A percentile compares a stretch with the other conserved stretches of the same genome.
Evolutionary conservation across 805 yeast genomes (phyloP).

Genomic region (Barnettozyma sp.): DNA sequence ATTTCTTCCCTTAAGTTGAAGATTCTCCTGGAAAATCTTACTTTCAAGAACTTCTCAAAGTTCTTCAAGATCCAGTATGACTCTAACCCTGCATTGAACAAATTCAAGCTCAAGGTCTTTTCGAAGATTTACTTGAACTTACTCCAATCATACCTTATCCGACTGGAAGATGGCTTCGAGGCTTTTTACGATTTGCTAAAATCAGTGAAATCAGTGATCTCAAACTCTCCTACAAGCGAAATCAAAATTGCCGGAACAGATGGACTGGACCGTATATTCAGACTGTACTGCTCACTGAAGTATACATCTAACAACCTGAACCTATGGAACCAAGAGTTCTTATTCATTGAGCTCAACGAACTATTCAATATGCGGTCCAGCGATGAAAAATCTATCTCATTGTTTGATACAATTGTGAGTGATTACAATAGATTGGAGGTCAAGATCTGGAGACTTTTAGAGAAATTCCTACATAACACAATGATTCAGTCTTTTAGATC

Average conservation of each 20-base stretch:
- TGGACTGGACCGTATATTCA: conserved; percentile 25
- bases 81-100: conserved; percentile 33
- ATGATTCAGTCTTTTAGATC: conserved; percentile 26
- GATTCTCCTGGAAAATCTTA: conserved; percentile 38
- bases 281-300: conserved; percentile 22
- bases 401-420: conserved; percentile 27
- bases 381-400: conserved; percentile 12
- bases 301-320: conserved; percentile 18
- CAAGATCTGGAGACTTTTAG: conserved; percentile 26
- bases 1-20: conserved; percentile 38
- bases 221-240: conserved; percentile 6
- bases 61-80: conserved; percentile 23
- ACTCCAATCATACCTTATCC: conserved; percentile 32
- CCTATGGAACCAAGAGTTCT: conserved; percentile 23
- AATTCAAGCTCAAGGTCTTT: conserved; percentile 41
- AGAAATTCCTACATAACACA: conserved; percentile 26
- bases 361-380: conserved; percentile 20
- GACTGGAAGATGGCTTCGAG: conserved; percentile 26
- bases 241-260: conserved; percentile 21
- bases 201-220: conserved; percentile 12
- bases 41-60: conserved; percentile 27
- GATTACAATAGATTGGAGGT: conserved; percentile 25
- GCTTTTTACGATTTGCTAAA: conserved; percentile 23
- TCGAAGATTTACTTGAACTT: conserved; percentile 37
- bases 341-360: conserved; percentile 23